Base-by-base conservation (phyloP, 2,329 filamentous ascomycete genomes). In the Myriangium duriaei region DNA sequence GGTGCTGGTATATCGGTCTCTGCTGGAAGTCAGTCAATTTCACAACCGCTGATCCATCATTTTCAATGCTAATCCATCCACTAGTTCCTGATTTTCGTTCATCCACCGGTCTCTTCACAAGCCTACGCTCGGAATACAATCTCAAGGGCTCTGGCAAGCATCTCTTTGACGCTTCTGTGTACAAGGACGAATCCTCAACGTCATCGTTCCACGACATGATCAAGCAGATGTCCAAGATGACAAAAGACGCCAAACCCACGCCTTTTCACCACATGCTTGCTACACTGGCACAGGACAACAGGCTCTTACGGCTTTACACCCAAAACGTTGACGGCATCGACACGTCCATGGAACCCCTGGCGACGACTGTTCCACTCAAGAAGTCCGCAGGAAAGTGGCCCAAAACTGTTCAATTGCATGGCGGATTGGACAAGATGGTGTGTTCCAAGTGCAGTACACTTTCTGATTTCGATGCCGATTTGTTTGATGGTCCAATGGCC, bases 241-340 rank as follows among this genome's bases (percentile, higher is more conserved):
- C 84, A 14, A 76, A 78, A 49, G 70, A 71, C 35, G 87, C 88
- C 39, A 63, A 78, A 46, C 86, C 91, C 10, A 95, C 91, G 1
- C 69, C 76, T 2, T 98, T 98, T 55, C 91, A 98, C 64, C 83
- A 95, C 55, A 72, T 98, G 59, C 71, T 98, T 30, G 91, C 91
- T 33, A 88, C 86, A 3, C 69, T 98, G 14, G 84, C 88, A 3
- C 73, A 82, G 41, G 86, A 96, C 60, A 83, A 81, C 30, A 82
- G 91, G 13, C 64, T 98, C 15, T 67, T 95, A 54, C 82, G 91
- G 30, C 71, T 98, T 5, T 98, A 98, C 59, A 88, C 84, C 2
- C 91, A 98, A 55, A 98, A 98, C 50, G 88, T 98, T 21, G 91
- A 98, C 61, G 85, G 87, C 42, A 81, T 98, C 47, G 91, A 98